Percentiles rank a stretch among this genome's conserved stretches.
These are phyloP conservation scores for Emmonsiellopsis sp. DNA, from an alignment of 2,329 filamentous ascomycete genomes.

Conservation along the genomic window DNA sequence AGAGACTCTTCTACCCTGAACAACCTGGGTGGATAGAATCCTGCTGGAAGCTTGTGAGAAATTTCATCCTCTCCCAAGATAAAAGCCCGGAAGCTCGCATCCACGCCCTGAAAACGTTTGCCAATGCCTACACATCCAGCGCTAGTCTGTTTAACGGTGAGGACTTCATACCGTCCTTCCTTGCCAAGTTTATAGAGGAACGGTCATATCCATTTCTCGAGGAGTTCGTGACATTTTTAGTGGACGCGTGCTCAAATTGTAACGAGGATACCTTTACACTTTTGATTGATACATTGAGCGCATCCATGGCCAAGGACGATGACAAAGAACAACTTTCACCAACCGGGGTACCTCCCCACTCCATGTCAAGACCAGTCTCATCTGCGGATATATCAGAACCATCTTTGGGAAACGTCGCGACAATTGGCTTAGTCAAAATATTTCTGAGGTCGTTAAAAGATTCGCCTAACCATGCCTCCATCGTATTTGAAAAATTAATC, in stretches of 20 bases:
- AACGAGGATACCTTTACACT: slow-evolving; percentile 25
- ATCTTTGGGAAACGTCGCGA: slow-evolving; percentile 53
- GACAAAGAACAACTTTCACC: slow-evolving; percentile 19
- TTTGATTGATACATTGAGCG: slow-evolving; percentile 25
- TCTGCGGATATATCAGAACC: slow-evolving; percentile 22
- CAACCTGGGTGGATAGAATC: slow-evolving; percentile 24
- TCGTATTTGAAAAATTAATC: slow-evolving; percentile 55
- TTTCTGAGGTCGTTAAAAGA: slow-evolving; percentile 65
- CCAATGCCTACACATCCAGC: slow-evolving; percentile 28
- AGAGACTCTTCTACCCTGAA: slow-evolving; percentile 27
- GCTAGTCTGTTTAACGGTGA: slow-evolving; percentile 25
- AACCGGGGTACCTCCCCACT: slow-evolving; percentile 34
- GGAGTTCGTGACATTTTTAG: slow-evolving; percentile 30
- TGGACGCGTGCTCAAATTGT: slow-evolving; percentile 23
- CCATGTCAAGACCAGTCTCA: slow-evolving; percentile 23
- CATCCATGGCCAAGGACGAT: slow-evolving; percentile 28
- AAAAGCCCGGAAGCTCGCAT: slow-evolving; percentile 33
- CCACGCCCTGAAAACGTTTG: slow-evolving; percentile 29
- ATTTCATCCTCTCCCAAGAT: slow-evolving; percentile 28
- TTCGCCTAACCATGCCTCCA: slow-evolving; percentile 55
- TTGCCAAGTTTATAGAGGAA: slow-evolving; percentile 28
- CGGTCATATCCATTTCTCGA: slow-evolving; percentile 30
- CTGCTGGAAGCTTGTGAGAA: slow-evolving; percentile 26
- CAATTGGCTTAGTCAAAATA: slow-evolving; percentile 62
- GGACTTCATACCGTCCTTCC: slow-evolving; percentile 24